Conservation (phyloP, 306 rosid genomes). For the Trichosanthes truncata region DNA sequence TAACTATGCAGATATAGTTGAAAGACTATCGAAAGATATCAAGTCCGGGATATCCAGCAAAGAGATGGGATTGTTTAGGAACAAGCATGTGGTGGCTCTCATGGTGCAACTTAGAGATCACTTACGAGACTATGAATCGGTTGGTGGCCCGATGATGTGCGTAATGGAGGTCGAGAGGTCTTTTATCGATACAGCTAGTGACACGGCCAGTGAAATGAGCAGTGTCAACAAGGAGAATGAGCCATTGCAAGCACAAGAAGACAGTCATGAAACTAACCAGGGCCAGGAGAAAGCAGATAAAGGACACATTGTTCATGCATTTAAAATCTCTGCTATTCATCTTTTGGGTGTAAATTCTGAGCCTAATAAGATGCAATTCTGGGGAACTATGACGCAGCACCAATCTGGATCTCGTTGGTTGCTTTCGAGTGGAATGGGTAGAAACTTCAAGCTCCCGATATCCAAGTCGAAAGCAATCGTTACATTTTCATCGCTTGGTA, state of each 20-base stretch:
- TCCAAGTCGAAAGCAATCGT: constrained; percentile 40
- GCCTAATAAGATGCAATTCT: constrained; percentile 25
- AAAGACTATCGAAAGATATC: constrained; percentile 20
- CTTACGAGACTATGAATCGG: constrained; percentile 48
- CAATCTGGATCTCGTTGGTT: constrained; percentile 63
- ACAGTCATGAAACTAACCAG: not conserved
- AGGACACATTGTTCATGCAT: constrained; percentile 13
- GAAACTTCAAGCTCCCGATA: constrained; percentile 26
- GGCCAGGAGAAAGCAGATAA: constrained; percentile 7
- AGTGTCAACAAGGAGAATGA: not conserved
- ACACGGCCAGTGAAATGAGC: not conserved
- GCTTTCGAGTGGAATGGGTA: constrained; percentile 47
- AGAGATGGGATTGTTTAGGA: constrained; percentile 38
- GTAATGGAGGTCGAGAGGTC: constrained; percentile 49
- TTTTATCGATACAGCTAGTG: constrained; percentile 7
- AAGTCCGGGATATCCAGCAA: constrained; percentile 10
- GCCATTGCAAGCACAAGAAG: not conserved
- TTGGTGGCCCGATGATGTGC: constrained; percentile 57
- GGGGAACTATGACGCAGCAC: constrained; percentile 48
- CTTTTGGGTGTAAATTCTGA: constrained; percentile 42
- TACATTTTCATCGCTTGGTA: constrained; percentile 18
- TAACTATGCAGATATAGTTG: constrained; percentile 28
- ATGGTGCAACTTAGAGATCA: constrained; percentile 62
- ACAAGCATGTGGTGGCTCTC: constrained; percentile 42
- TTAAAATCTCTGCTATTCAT: constrained; percentile 32